A percentile compares a stretch with the other conserved stretches of the same genome.
phyloP scores from a whole-genome alignment of 176 grass and related monocot genomes.

The Hsuehochloa calcarea region DNA sequence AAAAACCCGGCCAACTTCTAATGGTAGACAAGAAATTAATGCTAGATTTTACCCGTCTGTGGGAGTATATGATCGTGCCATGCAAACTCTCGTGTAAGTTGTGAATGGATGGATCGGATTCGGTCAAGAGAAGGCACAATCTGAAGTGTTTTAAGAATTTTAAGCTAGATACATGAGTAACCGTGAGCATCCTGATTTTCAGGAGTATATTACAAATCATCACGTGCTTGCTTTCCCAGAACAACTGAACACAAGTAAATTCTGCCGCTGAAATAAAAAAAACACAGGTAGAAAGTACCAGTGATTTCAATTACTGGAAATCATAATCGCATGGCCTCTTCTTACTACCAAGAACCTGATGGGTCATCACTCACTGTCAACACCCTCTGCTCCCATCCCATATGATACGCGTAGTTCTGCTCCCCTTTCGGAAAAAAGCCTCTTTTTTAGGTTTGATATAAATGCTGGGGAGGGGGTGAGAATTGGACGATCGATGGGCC shows the following conservation, averaged over 20 bases:
- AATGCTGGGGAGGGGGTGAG: background rate
- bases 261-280: background rate
- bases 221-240: background rate
- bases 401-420: slow-evolving; percentile 17
- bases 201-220: too few relatives aligned
- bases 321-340: background rate
- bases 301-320: background rate
- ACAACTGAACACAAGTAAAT: background rate
- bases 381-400: background rate
- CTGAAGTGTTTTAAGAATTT: too few relatives aligned
- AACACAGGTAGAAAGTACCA: too few relatives aligned
- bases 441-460: slow-evolving; percentile 27
- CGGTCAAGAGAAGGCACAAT: too few relatives aligned
- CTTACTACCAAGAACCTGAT: background rate
- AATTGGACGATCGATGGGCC: background rate
- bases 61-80: too few relatives aligned
- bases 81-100: too few relatives aligned
- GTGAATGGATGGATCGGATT: too few relatives aligned
- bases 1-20: too few relatives aligned
- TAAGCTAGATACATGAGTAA: too few relatives aligned
- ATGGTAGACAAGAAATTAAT: too few relatives aligned
- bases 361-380: background rate
- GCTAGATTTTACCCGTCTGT: too few relatives aligned
- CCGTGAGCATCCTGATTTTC: too few relatives aligned
- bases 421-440: slow-evolving; percentile 4